Base-by-base conservation (phyloP, 345 rosid genomes). In the Erysimum cheiranthoides region DNA sequence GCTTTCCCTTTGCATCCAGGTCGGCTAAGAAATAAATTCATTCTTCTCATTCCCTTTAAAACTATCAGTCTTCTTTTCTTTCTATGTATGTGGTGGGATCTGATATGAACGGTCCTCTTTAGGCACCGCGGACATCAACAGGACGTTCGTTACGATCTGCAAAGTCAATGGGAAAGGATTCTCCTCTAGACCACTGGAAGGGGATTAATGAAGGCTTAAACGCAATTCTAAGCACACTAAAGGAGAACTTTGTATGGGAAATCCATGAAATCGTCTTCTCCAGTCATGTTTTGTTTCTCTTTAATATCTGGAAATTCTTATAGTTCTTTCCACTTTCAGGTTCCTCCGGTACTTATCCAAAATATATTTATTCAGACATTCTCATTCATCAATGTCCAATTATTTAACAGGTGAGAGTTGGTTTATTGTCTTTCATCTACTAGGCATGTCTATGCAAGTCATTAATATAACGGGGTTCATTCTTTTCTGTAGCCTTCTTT, bases 1-100 rank as follows among this genome's bases (percentile, higher is more conserved):
- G 65, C 92, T 94, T 88, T 78, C 90, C 57, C 81, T 94, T 47
- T 92, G 98, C 88, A 90, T 94, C 79, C 98, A 94, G 96, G 98
- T 90, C 64, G 51, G 61, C 77, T 76, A 71, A 51, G 49, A 50
- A 75, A 82, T 18, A 50, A 9, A 2, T 40, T n/a, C 21, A 14
- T 60, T 77, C 28, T 35, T 68, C 40, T 47, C 8, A 42, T 46
- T 9, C 60, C 62, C 18, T 40, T 21, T 32, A 45, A 53, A 40
- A 40, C 32, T 35, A n/a, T 18, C n/a, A 52, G 35, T 35, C 38
- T 65, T 50, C 31, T 64, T 38, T 54, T 54, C 50, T 61, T 68
- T 35, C 47, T 53, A 16, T 36, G 51, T 61, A 69, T 40, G 70
- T 61, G 47, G 70, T 66, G 39, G 43, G 9, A 1, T 77, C 73